Conservation (phyloP, 176 grass and related monocot genomes). For the Phoenix roebelenii region DNA sequence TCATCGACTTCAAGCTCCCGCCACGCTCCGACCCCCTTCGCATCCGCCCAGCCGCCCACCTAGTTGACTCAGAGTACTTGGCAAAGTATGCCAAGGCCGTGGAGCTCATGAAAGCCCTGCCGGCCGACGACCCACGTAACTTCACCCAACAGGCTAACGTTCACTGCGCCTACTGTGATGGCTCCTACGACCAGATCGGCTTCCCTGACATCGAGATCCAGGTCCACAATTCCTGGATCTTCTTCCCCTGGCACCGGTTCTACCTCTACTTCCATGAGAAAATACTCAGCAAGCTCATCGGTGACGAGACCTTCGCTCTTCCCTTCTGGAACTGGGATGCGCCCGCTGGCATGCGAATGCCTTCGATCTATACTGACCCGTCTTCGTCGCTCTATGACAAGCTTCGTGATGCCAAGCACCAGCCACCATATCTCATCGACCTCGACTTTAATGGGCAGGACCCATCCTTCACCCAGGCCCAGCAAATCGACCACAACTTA, state of each 20-base stretch:
- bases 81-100: slow-evolving; percentile 50
- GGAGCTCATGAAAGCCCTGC: slow-evolving; percentile 53
- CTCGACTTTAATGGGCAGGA: slow-evolving; percentile 38
- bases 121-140: slow-evolving; percentile 66
- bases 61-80: slow-evolving; percentile 28
- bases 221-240: slow-evolving; percentile 55
- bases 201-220: slow-evolving; percentile 42
- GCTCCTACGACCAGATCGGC: slow-evolving; percentile 44
- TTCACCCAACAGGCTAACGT: slow-evolving; percentile 54
- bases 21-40: slow-evolving; percentile 25
- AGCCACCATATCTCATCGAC: slow-evolving; percentile 33
- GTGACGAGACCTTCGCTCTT: slow-evolving; percentile 57
- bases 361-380: slow-evolving; percentile 30
- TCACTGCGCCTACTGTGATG: slow-evolving; percentile 56
- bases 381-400: slow-evolving; percentile 41
- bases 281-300: slow-evolving; percentile 66
- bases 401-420: slow-evolving; percentile 33
- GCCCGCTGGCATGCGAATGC: slow-evolving; percentile 47
- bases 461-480: slow-evolving; percentile 7
- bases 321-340: slow-evolving; percentile 93
- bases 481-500: slow-evolving; percentile 42
- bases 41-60: slow-evolving; percentile 55
- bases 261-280: slow-evolving; percentile 66
- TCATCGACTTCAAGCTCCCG: slow-evolving; percentile 46
- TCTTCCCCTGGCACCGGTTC: slow-evolving; percentile 73